Percentiles rank a stretch among this genome's conserved stretches.
These are phyloP conservation scores for Cylindrodendrum hubeiense DNA, from an alignment of 2,329 filamentous ascomycete genomes.

Conservation along the genomic window DNA sequence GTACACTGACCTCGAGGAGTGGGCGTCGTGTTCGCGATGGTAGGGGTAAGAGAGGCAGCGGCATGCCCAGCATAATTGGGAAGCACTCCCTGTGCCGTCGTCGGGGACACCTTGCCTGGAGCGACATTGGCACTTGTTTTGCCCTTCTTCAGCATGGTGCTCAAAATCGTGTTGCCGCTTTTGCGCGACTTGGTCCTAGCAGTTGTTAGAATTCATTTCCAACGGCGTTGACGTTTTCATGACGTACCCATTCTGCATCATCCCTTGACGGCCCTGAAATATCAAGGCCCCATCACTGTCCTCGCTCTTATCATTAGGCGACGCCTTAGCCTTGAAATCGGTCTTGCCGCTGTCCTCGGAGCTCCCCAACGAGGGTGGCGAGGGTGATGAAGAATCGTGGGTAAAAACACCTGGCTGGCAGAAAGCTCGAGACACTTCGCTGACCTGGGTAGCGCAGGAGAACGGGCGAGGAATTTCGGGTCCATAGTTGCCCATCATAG, in stretches of 20 bases:
- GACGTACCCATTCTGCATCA: conserved; percentile 48
- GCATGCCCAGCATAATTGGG: conserved; percentile 66
- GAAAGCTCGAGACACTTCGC: conserved; percentile 45
- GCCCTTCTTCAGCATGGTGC: conserved; percentile 64
- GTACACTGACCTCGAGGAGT: conserved; percentile 46
- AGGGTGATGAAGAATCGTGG: conserved; percentile 1
- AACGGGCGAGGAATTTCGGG: conserved; percentile 39
- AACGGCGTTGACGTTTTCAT: not conserved
- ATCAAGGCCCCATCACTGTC: conserved; percentile 47
- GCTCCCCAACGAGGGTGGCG: not conserved
- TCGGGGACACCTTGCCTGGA: conserved; percentile 64
- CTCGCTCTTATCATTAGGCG: conserved; percentile 40
- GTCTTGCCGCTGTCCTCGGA: conserved; percentile 7
- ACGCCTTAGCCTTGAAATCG: conserved; percentile 40
- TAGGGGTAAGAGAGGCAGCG: conserved; percentile 62
- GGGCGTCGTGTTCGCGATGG: conserved; percentile 54
- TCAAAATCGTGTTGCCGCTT: conserved; percentile 59
- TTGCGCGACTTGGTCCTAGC: conserved; percentile 51
- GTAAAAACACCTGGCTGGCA: conserved; percentile 37
- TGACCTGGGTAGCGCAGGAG: conserved; percentile 40
- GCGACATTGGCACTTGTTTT: conserved; percentile 60
- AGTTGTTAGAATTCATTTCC: conserved; percentile 28
- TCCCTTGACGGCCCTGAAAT: conserved; percentile 52
- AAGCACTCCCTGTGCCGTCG: conserved; percentile 66
- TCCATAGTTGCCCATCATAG: conserved; percentile 34